Conservation (phyloP, 805 yeast genomes). For the Wickerhamia fluorescens region DNA sequence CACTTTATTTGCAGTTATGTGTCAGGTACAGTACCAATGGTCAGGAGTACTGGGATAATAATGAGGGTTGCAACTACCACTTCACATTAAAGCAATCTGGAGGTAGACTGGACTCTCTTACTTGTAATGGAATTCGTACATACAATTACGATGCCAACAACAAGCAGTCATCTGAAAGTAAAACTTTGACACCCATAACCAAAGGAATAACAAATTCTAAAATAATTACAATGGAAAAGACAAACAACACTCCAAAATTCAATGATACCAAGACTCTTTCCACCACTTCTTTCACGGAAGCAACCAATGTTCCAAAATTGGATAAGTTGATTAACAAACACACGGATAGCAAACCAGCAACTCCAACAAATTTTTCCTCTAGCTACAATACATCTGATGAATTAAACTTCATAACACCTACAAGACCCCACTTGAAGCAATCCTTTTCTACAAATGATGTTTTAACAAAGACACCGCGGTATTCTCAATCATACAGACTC, state of each 20-base stretch:
- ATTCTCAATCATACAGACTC: conserved; percentile 22
- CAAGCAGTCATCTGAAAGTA: too few relatives aligned
- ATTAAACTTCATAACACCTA: too few relatives aligned
- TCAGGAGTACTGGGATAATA: conserved; percentile 33
- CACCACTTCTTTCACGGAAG: too few relatives aligned
- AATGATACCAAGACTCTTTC: too few relatives aligned
- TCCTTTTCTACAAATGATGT: conserved; percentile 16
- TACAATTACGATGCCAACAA: too few relatives aligned
- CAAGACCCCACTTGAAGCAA: conserved; percentile 10
- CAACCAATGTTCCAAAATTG: background rate
- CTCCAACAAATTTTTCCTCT: background rate
- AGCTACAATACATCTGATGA: too few relatives aligned
- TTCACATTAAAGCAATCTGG: conserved; percentile 28
- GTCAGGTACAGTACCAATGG: conserved; percentile 24
- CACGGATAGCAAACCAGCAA: background rate
- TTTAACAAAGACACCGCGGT: conserved; percentile 10
- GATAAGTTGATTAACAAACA: too few relatives aligned
- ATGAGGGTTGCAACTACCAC: conserved; percentile 26
- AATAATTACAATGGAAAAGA: too few relatives aligned
- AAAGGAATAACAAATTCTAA: too few relatives aligned
- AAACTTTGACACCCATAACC: too few relatives aligned
- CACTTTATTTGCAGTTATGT: conserved; percentile 30
- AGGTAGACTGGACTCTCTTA: too few relatives aligned
- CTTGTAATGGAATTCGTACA: conserved; percentile 3
- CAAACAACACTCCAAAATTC: too few relatives aligned